Base-by-base conservation (phyloP, 2,329 filamentous ascomycete species). In the Cadophora gregata region DNA sequence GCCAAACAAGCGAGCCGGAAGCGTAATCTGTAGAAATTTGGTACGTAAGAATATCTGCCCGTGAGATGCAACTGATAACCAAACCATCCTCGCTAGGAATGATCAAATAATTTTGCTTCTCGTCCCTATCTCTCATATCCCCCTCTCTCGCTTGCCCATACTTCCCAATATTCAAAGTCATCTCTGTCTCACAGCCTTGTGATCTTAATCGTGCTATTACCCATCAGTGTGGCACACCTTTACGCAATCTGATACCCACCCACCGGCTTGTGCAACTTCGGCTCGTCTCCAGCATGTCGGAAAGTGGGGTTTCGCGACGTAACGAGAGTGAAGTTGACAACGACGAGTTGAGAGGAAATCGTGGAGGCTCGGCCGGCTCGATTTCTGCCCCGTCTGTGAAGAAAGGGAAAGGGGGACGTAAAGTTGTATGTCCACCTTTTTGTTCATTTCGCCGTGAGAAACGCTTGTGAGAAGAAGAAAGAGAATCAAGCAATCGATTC, bases 381-480 rank as follows among this genome's bases (percentile, higher is more conserved):
- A 31, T 51, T 61, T 25, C 56, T 9, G 48, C 33, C 16, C 48
- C 48, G 31, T 31, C 33, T 47, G 6, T 48, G 31, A 60, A 51
- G 51, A 69, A 69, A 42, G 38, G 63, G 9, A 70, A 70, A 62
- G 67, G 65, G 24, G 69, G 67, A 50, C 59, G 69, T 42, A 70
- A 70, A 64, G 59, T 67, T 60, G 69, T 70, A 63, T 31, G 69
- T 48, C 10, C 8, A 14, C n/a, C 16, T 12, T 27, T 38, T 21
- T 16, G 12, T 59, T 38, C 24, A 24, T 38, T n/a, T 24, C 10
- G 9, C 16, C 21, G 19, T 25, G 12, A 53, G 12, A 42, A n/a
- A 48, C 6, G 5, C 29, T 24, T 8, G 3, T 21, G 24, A 16
- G n/a, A n/a, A n/a, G n/a, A n/a, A n/a, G n/a, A n/a, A n/a, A n/a